These are phyloP conservation scores for Spergularia marina DNA, from an alignment of 148 eudicot genomes.

Conservation along the genomic window DNA sequence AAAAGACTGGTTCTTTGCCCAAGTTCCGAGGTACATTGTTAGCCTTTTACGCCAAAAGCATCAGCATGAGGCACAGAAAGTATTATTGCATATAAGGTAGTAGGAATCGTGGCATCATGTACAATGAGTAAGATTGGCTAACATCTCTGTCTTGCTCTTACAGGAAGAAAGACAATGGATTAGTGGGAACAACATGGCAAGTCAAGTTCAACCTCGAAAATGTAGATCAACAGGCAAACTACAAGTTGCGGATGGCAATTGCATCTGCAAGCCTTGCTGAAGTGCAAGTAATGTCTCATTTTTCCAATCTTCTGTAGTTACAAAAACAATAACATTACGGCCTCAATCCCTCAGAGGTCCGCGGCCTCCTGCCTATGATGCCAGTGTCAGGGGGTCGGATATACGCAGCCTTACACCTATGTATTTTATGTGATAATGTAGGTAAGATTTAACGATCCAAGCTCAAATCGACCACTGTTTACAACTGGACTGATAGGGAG, in stretches of 20 bases:
- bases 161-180: slow-evolving; percentile 57
- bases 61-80: not conserved
- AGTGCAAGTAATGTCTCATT: slow-evolving; percentile 44
- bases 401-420: not conserved
- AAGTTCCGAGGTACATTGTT: slow-evolving; percentile 58
- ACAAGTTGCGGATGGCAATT: slow-evolving; percentile 70
- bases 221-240: slow-evolving; percentile 43
- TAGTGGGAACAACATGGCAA: slow-evolving; percentile 83
- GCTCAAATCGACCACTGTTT: slow-evolving; percentile 48
- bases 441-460: slow-evolving; percentile 57
- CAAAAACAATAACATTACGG: not conserved
- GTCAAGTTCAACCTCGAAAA: slow-evolving; percentile 67
- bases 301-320: not conserved
- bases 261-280: slow-evolving; percentile 81
- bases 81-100: not conserved
- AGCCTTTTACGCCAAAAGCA: not conserved
- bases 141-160: not conserved
- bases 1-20: slow-evolving; percentile 91
- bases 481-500: slow-evolving; percentile 53
- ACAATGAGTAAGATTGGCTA: not conserved
- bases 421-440: slow-evolving; percentile 8
- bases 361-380: too few relatives aligned
- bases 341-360: too few relatives aligned
- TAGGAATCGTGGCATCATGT: not conserved
- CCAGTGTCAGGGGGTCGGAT: too few relatives aligned